Evolutionary conservation across 1,284 basidiomycete genomes (phyloP), one percentile per base, ranked within the genome.

Genomic region (Ceratobasidium sp.): DNA sequence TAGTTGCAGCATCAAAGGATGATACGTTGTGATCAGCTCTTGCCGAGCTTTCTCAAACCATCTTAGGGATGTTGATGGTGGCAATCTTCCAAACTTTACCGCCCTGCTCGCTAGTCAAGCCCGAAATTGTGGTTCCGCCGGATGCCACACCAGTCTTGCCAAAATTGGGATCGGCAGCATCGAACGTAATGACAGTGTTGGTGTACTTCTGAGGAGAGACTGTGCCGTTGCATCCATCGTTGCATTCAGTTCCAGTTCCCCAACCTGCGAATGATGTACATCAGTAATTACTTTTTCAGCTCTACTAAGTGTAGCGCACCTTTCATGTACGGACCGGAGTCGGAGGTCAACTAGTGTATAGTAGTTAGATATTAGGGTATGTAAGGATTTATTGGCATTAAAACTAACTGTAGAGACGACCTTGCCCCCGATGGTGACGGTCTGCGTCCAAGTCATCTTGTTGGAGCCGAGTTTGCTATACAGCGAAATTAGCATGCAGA

Each of bases 231-330:
- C 55, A 56, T 26, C 67, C 58, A 26, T 71, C 46, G 55, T 78
- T 56, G 46, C 77, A 78, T 33, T 78, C 77, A n/a, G 77, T 78
- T 10, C 77, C 77, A 15, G 77, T 78, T 33, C 77, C 77, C 64
- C 67, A 78, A 23, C 77, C 77, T 51, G 20, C 12, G 10, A 15
- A 20, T 15, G 13, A 20, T 3, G 13, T 51, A 12, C 13, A 20
- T 15, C 10, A 20, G 49, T 13, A 2, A 51, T 15, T 15, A 20
- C 3, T 2, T 46, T 51, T 12, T 12, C 10, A 20, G 49, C 49
- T 51, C 20, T 12, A 2, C 3, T 2, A 13, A 15, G 49, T 15
- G 10, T 15, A 13, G 12, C 63, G 20, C 15, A 77, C 75, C 75
- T 68, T 77, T 77, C 75, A 77, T 77, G 46, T 77, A 77, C 5